Percentiles rank a stretch among this genome's conserved stretches.
Conservation (phyloP, 192 early-diverging fungal genomes). For the Coemansia sp. region DNA sequence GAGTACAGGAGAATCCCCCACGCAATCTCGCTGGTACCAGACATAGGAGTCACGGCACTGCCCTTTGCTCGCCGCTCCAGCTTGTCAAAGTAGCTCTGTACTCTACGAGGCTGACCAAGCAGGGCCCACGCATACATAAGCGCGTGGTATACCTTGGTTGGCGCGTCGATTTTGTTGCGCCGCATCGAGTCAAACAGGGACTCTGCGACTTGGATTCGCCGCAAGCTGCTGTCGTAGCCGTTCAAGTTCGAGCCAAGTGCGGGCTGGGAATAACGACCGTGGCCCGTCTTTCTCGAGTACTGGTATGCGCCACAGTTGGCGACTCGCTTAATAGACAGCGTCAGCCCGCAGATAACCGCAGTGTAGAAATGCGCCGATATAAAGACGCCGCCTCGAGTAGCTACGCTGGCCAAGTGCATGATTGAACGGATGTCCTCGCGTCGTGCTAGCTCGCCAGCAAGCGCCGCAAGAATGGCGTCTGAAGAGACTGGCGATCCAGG, state of each 20-base stretch:
- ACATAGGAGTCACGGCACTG: not conserved
- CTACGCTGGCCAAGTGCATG: slow-evolving; percentile 10
- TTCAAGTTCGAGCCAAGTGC: not conserved
- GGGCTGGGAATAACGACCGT: not conserved
- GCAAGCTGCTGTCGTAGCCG: not conserved
- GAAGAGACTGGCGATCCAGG: not conserved
- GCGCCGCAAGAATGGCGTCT: slow-evolving; percentile 14
- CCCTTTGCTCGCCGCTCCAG: not conserved
- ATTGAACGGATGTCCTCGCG: slow-evolving; percentile 21
- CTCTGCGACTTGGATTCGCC: slow-evolving; percentile 17
- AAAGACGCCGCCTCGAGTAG: not conserved
- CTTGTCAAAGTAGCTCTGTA: slow-evolving; percentile 9
- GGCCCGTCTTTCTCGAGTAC: not conserved
- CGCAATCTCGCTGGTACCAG: slow-evolving; percentile 5
- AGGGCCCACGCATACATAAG: slow-evolving; percentile 35
- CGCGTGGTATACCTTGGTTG: slow-evolving; percentile 17
- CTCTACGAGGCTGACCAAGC: slow-evolving; percentile 11
- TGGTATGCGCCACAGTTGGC: not conserved
- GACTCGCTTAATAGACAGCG: not conserved
- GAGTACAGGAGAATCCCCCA: slow-evolving; percentile 47
- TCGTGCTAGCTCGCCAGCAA: slow-evolving; percentile 22
- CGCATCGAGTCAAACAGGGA: slow-evolving; percentile 19
- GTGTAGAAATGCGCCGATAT: slow-evolving; percentile 25
- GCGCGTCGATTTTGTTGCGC: slow-evolving; percentile 2
- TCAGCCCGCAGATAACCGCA: slow-evolving; percentile 32